A percentile compares a stretch with the other conserved stretches of the same genome.
phyloP scores from a whole-genome alignment of 2,329 filamentous ascomycete genomes.

The Thielaviopsis ethacetica region DNA sequence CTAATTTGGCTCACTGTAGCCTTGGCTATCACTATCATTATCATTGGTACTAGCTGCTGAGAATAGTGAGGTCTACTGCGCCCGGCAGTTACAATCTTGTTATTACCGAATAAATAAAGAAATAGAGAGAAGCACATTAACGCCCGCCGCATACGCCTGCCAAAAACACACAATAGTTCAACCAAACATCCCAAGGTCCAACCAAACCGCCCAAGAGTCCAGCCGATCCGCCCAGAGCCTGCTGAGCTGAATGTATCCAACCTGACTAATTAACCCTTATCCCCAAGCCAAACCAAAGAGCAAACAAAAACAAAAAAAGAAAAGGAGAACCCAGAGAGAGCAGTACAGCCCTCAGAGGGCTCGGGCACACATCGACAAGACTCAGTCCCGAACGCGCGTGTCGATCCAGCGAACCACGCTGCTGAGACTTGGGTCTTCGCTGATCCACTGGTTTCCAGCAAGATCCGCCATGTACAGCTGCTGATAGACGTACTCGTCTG shows the following conservation, averaged over 20 bases:
- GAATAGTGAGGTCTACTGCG: background rate
- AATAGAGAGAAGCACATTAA: background rate
- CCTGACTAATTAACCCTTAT: background rate
- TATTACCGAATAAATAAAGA: background rate
- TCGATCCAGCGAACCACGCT: conserved; percentile 43
- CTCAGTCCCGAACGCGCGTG: conserved; percentile 19
- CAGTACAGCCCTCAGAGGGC: no score
- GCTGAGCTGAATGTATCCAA: no score
- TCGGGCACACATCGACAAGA: no score
- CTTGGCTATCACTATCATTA: background rate
- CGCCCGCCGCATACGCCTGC: background rate
- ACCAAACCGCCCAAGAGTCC: no score
- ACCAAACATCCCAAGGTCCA: no score
- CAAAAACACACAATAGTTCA: no score
- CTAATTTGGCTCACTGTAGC: conserved; percentile 12
- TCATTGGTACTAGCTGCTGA: background rate
- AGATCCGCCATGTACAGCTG: conserved; percentile 38
- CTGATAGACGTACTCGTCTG: conserved; percentile 41
- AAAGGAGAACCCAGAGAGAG: background rate
- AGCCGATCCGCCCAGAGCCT: no score
- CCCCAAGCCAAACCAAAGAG: background rate
- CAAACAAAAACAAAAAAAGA: no score
- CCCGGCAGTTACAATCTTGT: background rate
- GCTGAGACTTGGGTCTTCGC: conserved; percentile 42
- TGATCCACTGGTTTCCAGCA: conserved; percentile 42